phyloP scores from a whole-genome alignment of 2,329 filamentous ascomycete genomes.

The Paecilomyces niveus region DNA sequence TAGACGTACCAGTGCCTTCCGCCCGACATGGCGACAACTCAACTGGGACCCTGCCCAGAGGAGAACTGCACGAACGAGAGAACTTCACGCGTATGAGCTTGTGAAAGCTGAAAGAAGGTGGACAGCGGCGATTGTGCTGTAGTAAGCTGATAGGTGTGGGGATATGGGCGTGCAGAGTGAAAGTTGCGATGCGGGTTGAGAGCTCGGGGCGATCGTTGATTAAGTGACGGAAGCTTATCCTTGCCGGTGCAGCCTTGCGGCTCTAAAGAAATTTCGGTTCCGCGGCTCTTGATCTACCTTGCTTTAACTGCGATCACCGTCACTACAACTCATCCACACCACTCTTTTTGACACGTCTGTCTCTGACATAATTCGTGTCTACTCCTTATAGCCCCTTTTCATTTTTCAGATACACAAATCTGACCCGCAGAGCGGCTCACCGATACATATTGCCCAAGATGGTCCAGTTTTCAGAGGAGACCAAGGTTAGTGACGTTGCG shows the following conservation, averaged over 20 bases:
- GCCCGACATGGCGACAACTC: constrained; percentile 51
- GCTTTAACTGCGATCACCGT: neutral
- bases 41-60: neutral
- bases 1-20: constrained; percentile 70
- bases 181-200: no score
- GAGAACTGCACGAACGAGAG: neutral
- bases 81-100: neutral
- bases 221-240: neutral
- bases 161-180: neutral
- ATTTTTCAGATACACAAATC: neutral
- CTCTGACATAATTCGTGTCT: neutral
- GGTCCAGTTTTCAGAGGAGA: constrained; percentile 83
- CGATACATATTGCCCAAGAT: constrained; percentile 23
- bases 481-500: constrained; percentile 59
- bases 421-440: neutral
- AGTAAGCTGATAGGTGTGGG: neutral
- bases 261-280: neutral
- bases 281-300: neutral
- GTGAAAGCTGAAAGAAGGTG: neutral
- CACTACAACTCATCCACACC: neutral
- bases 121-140: neutral
- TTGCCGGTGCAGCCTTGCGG: neutral
- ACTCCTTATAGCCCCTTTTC: neutral
- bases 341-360: neutral
- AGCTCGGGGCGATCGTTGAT: neutral